Evolutionary conservation across 2,329 filamentous ascomycete species (phyloP).

Genomic region (Dryadomyces sulphureus): DNA sequence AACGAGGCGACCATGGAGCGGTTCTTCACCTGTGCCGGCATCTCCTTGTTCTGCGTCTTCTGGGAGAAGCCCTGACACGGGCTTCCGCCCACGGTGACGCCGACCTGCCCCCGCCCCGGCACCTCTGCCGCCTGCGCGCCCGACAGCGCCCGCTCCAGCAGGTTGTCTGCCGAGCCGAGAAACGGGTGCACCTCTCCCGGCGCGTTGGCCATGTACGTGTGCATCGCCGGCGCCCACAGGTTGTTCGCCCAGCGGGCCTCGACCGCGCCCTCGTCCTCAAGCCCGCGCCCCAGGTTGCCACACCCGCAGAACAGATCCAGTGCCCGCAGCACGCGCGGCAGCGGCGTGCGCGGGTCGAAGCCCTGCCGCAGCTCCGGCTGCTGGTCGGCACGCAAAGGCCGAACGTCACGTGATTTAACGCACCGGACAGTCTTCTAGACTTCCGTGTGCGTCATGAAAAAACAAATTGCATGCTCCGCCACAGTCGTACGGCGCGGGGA

Average conservation of each 20-base stretch:
- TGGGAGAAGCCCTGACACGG: conserved; percentile 65
- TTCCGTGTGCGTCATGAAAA: conserved; percentile 33
- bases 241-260: conserved; percentile 57
- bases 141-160: conserved; percentile 39
- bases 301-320: conserved; percentile 67
- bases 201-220: conserved; percentile 59
- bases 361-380: conserved; percentile 32
- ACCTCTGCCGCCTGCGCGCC: conserved; percentile 32
- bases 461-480: conserved; percentile 53
- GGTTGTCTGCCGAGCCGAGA: conserved; percentile 57
- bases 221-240: conserved; percentile 44
- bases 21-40: conserved; percentile 45
- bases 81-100: conserved; percentile 57
- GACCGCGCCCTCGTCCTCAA: conserved; percentile 57
- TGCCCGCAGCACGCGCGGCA: conserved; percentile 30
- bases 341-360: conserved; percentile 27
- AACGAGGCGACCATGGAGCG: conserved; percentile 67
- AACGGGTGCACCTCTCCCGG: conserved; percentile 36
- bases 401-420: too few relatives aligned
- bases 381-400: not conserved
- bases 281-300: conserved; percentile 60
- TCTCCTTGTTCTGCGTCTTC: conserved; percentile 43
- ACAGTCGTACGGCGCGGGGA: conserved; percentile 50
- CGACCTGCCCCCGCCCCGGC: conserved; percentile 46
- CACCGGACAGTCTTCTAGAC: too few relatives aligned